Evolutionary conservation across 2,329 filamentous ascomycete genomes (phyloP), one percentile per base, ranked within the genome.

Genomic region (Aspergillus fumigatiaffinis): DNA sequence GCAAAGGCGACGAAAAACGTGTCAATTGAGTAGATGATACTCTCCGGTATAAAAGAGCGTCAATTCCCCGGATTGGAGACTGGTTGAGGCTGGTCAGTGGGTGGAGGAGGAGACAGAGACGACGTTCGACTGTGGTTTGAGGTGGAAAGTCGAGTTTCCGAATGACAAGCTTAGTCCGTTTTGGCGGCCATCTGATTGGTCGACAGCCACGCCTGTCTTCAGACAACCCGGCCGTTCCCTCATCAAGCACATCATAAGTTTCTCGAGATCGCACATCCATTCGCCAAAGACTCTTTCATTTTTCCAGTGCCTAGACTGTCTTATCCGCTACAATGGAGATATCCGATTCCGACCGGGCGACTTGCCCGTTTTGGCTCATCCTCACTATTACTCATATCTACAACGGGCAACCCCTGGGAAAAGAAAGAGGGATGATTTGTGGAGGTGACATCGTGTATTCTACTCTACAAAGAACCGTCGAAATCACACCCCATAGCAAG

Each of bases 121-220:
- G 68, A 66, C 52, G 66, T 63, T 68, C 57, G 66, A 63, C 64
- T 67, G 68, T 74, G 71, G 71, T 73, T 73, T 70, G 72, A 73
- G 68, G 69, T 72, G 68, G 71, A 74, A 71, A 71, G 71, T 68
- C 68, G 69, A 72, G 70, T 59, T 67, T 70, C 70, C 68, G 72
- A 68, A 67, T 59, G 54, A 59, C 63, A 68, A 71, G 68, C 66
- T 67, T 69, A 65, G 66, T 67, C 67, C 62, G 60, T 67, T 75
- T 74, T 70, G 63, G 61, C 64, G 25, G 61, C 51, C 41, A 55
- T 48, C 65, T 74, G 60, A 74, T 75, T 75, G 72, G 72, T 58
- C 62, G 55, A 42, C 58, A 49, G 56, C 60, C 62, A 60, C 62
- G 55, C 53, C 60, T 52, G 42, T 60, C 61, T 57, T 57, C 58